Conservation (phyloP, 1,284 basidiomycete species). For the Termitomyces sp. region DNA sequence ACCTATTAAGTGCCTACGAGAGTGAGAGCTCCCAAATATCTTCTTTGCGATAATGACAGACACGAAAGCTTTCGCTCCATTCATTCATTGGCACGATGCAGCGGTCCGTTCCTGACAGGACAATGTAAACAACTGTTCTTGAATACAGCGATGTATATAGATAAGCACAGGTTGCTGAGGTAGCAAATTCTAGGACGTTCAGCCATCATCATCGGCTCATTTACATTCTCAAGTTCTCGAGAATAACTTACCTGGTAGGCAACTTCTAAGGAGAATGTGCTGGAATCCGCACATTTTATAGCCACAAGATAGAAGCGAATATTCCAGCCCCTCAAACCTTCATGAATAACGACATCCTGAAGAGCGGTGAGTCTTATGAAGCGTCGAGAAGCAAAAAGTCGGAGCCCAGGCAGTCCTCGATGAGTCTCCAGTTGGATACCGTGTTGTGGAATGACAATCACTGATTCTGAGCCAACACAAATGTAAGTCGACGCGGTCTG, state of each 20-base stretch:
- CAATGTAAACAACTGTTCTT: constrained; percentile 29
- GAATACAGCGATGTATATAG: constrained; percentile 53
- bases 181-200: constrained; percentile 48
- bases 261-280: constrained; percentile 35
- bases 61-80: neutral
- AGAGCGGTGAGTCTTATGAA: constrained; percentile 57
- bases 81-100: neutral
- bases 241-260: constrained; percentile 43
- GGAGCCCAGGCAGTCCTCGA: constrained; percentile 44
- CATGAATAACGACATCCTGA: constrained; percentile 66
- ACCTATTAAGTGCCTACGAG: constrained; percentile 72
- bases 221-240: neutral
- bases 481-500: neutral
- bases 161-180: constrained; percentile 59
- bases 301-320: constrained; percentile 63
- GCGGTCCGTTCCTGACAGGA: neutral
- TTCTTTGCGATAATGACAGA: constrained; percentile 6
- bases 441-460: constrained; percentile 57
- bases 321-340: constrained; percentile 66
- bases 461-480: constrained; percentile 46
- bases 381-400: constrained; percentile 41
- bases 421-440: constrained; percentile 71
- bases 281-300: constrained; percentile 30
- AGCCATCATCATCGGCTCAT: neutral
- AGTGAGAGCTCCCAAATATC: constrained; percentile 44